These are phyloP conservation scores for Filobasidium uniguttulatum DNA, from an alignment of 1,284 basidiomycete species.

Conservation along the genomic window DNA sequence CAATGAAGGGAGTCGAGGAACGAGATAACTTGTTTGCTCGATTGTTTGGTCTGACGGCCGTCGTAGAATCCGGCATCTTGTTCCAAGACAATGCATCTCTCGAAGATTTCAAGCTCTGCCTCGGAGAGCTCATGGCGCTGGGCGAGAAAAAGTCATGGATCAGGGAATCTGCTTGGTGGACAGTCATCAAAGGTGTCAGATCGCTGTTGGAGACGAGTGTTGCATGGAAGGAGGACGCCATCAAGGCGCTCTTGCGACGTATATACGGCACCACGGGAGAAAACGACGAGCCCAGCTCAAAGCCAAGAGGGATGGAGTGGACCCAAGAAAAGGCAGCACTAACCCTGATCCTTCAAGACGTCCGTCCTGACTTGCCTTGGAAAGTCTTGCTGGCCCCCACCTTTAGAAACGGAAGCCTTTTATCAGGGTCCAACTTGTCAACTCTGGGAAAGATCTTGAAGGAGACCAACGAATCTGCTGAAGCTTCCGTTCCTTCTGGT, in stretches of 20 bases:
- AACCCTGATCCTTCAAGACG: constrained; percentile 52
- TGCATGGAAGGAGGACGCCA: constrained; percentile 56
- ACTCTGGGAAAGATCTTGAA: constrained; percentile 67
- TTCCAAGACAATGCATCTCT: constrained; percentile 50
- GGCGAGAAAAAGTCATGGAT: constrained; percentile 82
- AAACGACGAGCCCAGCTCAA: constrained; percentile 33
- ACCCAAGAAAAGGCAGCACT: constrained; percentile 80
- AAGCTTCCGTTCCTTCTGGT: constrained; percentile 21
- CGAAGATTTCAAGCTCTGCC: constrained; percentile 49
- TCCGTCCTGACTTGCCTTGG: constrained; percentile 54
- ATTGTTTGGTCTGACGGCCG: constrained; percentile 71
- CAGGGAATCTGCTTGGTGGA: constrained; percentile 82
- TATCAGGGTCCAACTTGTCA: constrained; percentile 51
- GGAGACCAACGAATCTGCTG: constrained; percentile 28
- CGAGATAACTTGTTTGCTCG: constrained; percentile 84
- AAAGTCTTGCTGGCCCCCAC: constrained; percentile 52
- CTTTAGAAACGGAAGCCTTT: constrained; percentile 62
- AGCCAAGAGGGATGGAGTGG: constrained; percentile 47
- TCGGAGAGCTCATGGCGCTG: constrained; percentile 53
- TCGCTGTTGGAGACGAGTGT: constrained; percentile 43
- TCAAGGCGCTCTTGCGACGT: constrained; percentile 43
- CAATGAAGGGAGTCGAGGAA: constrained; percentile 77
- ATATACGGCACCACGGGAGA: constrained; percentile 40
- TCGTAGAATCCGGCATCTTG: constrained; percentile 68
- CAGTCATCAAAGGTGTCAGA: constrained; percentile 52